Conservation (phyloP, 768 basidiomycete species). For the Suillus paluster region DNA sequence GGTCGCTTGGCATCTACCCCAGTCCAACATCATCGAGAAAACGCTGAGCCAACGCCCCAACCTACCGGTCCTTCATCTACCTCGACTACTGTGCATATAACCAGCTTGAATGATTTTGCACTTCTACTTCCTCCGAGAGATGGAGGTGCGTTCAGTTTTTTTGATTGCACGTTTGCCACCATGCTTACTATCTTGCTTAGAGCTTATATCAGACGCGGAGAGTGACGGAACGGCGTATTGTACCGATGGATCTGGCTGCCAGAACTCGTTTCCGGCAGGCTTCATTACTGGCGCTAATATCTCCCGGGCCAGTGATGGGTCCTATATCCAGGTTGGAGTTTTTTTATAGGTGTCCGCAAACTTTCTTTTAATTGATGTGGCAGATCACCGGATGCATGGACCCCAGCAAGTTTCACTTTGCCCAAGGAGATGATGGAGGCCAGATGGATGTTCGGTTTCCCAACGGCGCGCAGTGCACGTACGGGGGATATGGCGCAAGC, state of each 20-base stretch:
- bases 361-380: background rate
- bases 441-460: slow-evolving; percentile 56
- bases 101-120: slow-evolving; percentile 34
- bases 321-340: slow-evolving; percentile 43
- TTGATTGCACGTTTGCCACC: slow-evolving; percentile 4
- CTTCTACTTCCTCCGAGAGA: slow-evolving; percentile 36
- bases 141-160: slow-evolving; percentile 33
- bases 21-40: slow-evolving; percentile 7
- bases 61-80: slow-evolving; percentile 40
- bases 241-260: slow-evolving; percentile 34
- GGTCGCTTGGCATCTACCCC: too few relatives aligned
- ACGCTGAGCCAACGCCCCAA: slow-evolving; percentile 41
- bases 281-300: slow-evolving; percentile 44
- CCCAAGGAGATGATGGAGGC: slow-evolving; percentile 46
- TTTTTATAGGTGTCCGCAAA: background rate
- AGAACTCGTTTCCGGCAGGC: slow-evolving; percentile 34
- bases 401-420: slow-evolving; percentile 34
- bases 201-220: slow-evolving; percentile 46
- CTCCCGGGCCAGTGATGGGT: slow-evolving; percentile 36
- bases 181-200: slow-evolving; percentile 19
- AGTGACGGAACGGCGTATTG: slow-evolving; percentile 42
- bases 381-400: slow-evolving; percentile 48
- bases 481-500: slow-evolving; percentile 54
- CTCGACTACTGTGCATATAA: slow-evolving; percentile 42
- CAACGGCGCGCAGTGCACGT: slow-evolving; percentile 56